A percentile compares a stretch with the other conserved stretches of the same genome.
Conservation (phyloP, 2,329 filamentous ascomycete species). For the Pezicula radicicola region DNA sequence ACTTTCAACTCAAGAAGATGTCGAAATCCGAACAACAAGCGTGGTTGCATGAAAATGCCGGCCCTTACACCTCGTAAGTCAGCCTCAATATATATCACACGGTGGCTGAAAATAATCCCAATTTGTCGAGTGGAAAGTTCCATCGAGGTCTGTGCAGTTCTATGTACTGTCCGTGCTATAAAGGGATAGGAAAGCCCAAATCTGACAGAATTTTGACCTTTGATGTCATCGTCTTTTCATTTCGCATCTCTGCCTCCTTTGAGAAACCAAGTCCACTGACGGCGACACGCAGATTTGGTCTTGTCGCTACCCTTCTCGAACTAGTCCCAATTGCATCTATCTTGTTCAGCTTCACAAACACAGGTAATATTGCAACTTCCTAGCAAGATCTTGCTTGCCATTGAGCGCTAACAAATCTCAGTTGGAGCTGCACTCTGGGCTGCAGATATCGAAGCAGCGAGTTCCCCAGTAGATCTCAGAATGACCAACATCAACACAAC, state of each 20-base stretch:
- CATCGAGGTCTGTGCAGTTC: background rate
- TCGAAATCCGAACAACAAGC: constrained; percentile 58
- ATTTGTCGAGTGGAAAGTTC: background rate
- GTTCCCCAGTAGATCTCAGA: background rate
- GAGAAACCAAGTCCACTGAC: background rate
- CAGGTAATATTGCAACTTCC: constrained; percentile 42
- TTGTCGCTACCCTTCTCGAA: constrained; percentile 75
- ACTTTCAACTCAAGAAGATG: constrained; percentile 92
- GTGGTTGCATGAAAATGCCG: constrained; percentile 68
- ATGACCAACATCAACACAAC: background rate
- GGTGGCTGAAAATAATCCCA: background rate
- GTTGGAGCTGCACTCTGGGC: constrained; percentile 95
- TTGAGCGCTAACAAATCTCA: constrained; percentile 23
- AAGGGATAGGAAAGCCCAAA: background rate
- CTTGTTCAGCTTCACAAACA: constrained; percentile 86
- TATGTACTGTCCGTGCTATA: background rate
- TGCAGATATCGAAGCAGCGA: constrained; percentile 65
- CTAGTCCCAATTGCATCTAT: constrained; percentile 81
- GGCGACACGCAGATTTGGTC: constrained; percentile 61
- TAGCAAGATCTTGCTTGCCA: background rate
- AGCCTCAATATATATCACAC: background rate
- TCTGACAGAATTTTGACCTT: background rate
- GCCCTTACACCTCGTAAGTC: constrained; percentile 77
- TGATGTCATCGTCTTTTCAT: background rate
- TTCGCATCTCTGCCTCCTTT: background rate